Percentiles rank a stretch among this genome's conserved stretches.
phyloP scores from a whole-genome alignment of 495 filamentous ascomycete species.

The Extremus antarcticus region DNA sequence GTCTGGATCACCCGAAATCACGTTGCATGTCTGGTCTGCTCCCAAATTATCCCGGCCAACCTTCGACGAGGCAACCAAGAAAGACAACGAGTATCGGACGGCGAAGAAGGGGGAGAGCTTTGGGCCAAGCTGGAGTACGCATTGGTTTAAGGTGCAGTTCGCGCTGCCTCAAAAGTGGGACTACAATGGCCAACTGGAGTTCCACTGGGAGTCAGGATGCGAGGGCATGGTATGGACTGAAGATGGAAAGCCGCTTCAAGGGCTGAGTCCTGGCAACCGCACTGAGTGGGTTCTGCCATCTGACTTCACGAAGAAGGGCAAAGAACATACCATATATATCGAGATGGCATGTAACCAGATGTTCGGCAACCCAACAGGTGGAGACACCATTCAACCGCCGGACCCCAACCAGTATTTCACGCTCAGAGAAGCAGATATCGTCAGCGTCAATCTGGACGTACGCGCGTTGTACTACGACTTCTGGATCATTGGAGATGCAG shows the following conservation, averaged over 20 bases:
- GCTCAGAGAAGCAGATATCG: slow-evolving; percentile 70
- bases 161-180: slow-evolving; percentile 61
- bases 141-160: slow-evolving; percentile 83
- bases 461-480: slow-evolving; percentile 78
- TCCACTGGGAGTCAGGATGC: slow-evolving; percentile 90
- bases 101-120: slow-evolving; percentile 69
- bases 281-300: slow-evolving; percentile 83
- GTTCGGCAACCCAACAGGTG: slow-evolving; percentile 85
- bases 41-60: slow-evolving; percentile 68
- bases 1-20: slow-evolving; percentile 63
- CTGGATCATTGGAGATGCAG: slow-evolving; percentile 69
- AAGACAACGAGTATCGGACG: slow-evolving; percentile 65
- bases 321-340: slow-evolving; percentile 80
- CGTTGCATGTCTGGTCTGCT: slow-evolving; percentile 77
- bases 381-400: slow-evolving; percentile 82
- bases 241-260: slow-evolving; percentile 80
- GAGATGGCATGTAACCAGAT: slow-evolving; percentile 99
- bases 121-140: slow-evolving; percentile 95
- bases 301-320: slow-evolving; percentile 59
- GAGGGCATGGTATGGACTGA: slow-evolving; percentile 86
- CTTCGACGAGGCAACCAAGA: slow-evolving; percentile 78
- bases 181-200: slow-evolving; percentile 68
- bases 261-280: slow-evolving; percentile 83
- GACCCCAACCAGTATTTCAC: slow-evolving; percentile 68
- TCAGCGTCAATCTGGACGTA: slow-evolving; percentile 77